These are phyloP conservation scores for Aquilaria sinensis DNA, from an alignment of 345 rosid species.

Conservation along the genomic window DNA sequence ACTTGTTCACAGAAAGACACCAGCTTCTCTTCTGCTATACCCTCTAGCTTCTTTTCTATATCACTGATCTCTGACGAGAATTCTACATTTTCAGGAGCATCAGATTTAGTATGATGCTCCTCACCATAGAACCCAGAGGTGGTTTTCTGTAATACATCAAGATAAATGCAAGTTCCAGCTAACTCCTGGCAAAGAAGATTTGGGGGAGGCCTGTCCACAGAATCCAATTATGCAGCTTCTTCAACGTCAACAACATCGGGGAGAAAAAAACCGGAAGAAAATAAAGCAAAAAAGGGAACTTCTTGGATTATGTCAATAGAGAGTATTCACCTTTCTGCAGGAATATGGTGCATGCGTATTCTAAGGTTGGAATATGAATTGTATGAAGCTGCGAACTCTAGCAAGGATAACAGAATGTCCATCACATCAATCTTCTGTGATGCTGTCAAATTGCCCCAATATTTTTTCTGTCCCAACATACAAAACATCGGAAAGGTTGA, in stretches of 20 bases:
- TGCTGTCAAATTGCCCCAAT: constrained; percentile 71
- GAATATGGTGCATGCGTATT: constrained; percentile 62
- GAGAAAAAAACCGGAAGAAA: background rate
- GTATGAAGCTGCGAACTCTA: constrained; percentile 83
- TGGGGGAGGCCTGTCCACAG: constrained; percentile 63
- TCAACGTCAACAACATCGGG: background rate
- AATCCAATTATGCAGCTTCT: constrained; percentile 8
- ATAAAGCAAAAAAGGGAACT: constrained; percentile 2
- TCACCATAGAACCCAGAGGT: constrained; percentile 30
- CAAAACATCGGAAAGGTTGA: constrained; percentile 1
- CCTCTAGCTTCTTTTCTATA: constrained; percentile 43
- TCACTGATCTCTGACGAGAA: constrained; percentile 17
- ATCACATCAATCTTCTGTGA: constrained; percentile 66
- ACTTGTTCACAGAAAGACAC: constrained; percentile 79
- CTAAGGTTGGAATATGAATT: constrained; percentile 78
- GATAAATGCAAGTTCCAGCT: constrained; percentile 66
- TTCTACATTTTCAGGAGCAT: constrained; percentile 22
- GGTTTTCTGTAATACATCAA: constrained; percentile 77
- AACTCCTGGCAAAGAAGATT: constrained; percentile 90
- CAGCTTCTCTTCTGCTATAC: constrained; percentile 73
- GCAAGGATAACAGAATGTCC: constrained; percentile 69
- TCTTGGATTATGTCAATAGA: constrained; percentile 3
- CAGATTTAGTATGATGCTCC: constrained; percentile 25
- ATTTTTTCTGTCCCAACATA: constrained; percentile 53
- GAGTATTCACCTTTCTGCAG: constrained; percentile 58